Percentiles rank a stretch among this genome's conserved stretches.
Evolutionary conservation across 1,284 basidiomycete species (phyloP).

Genomic region (Schizophyllum amplum): DNA sequence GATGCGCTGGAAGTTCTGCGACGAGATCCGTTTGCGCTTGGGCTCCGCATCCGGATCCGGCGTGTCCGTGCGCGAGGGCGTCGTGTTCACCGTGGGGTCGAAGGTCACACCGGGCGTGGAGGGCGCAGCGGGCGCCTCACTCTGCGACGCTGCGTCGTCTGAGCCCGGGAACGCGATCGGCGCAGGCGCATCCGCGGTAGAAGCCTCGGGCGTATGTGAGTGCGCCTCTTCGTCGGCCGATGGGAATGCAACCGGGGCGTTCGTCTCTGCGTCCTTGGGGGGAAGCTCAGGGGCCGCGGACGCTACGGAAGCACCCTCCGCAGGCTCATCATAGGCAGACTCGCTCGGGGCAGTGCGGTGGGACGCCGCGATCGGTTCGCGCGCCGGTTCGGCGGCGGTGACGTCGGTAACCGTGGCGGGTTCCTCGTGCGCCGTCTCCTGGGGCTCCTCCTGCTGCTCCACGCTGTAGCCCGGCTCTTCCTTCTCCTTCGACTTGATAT

Average conservation of each 20-base stretch:
- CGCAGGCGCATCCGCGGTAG: slow-evolving; percentile 10
- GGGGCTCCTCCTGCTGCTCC: slow-evolving; percentile 16
- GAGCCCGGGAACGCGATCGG: slow-evolving; percentile 28
- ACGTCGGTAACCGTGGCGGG: slow-evolving; percentile 1
- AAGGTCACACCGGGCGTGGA: slow-evolving; percentile 41
- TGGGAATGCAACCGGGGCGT: slow-evolving; percentile 35
- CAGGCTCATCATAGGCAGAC: neutral
- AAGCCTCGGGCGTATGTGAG: slow-evolving; percentile 20
- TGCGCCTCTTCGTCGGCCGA: slow-evolving; percentile 22
- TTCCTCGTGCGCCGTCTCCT: neutral
- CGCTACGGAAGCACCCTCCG: slow-evolving; percentile 7
- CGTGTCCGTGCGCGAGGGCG: slow-evolving; percentile 42
- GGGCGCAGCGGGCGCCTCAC: slow-evolving; percentile 6
- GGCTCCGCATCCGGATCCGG: slow-evolving; percentile 65
- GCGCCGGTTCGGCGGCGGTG: slow-evolving; percentile 1
- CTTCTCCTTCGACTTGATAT: slow-evolving; percentile 26
- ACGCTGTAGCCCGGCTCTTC: slow-evolving; percentile 33
- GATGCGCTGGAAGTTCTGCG: slow-evolving; percentile 75
- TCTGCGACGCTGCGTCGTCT: slow-evolving; percentile 14
- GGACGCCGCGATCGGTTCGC: neutral
- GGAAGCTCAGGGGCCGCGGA: slow-evolving; percentile 10
- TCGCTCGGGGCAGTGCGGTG: neutral
- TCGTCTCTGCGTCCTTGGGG: slow-evolving; percentile 5
- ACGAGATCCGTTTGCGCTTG: slow-evolving; percentile 70
- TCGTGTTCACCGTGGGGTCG: slow-evolving; percentile 32